Evolutionary conservation across 2,329 filamentous ascomycete genomes (phyloP), one percentile per base, ranked within the genome.

Genomic region (Colletotrichum musicola): DNA sequence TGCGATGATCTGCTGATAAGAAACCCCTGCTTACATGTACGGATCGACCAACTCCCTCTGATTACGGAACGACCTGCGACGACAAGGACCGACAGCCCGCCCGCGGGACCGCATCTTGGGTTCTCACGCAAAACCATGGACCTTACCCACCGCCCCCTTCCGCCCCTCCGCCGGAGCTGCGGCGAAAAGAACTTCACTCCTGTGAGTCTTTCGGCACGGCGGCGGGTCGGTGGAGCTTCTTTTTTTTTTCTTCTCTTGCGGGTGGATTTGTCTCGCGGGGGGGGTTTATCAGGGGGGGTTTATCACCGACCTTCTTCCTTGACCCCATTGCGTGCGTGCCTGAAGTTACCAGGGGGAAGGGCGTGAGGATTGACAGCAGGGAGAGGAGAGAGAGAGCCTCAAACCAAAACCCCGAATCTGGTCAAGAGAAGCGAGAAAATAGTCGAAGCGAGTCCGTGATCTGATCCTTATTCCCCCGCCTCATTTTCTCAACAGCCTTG

Each of bases 251-350:
- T 35, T 9, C 10, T 35, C 10, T 35, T 35, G 7, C 10, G 10
- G 30, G 30, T 35, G 30, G 30, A 35, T 35, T 35, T 42, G 40
- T 42, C 40, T 42, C 40, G 58, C 47, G 58, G 58, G 58, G 58
- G 47, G 58, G 58, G 22, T n/a, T n/a, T n/a, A n/a, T n/a, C n/a
- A n/a, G 58, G 58, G 58, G 58, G 47, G 58, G 58, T 16, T n/a
- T 14, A 42, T 42, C 40, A n/a, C 40, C 30, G 30, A 9, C 30
- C 16, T 42, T 42, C 27, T 25, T n/a, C 3, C 30, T 40, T 35
- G 9, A 35, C n/a, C 30, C 50, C 22, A 25, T 25, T 25, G 22
- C 22, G 22, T 25, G 22, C 22, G 54, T 38, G 16, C 20, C 13
- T 56, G 53, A 25, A 42, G 53, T 20, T 30, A 16, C 18, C 18